Conservation (phyloP, 495 filamentous ascomycete species). For the Penicillium bialowiezense region DNA sequence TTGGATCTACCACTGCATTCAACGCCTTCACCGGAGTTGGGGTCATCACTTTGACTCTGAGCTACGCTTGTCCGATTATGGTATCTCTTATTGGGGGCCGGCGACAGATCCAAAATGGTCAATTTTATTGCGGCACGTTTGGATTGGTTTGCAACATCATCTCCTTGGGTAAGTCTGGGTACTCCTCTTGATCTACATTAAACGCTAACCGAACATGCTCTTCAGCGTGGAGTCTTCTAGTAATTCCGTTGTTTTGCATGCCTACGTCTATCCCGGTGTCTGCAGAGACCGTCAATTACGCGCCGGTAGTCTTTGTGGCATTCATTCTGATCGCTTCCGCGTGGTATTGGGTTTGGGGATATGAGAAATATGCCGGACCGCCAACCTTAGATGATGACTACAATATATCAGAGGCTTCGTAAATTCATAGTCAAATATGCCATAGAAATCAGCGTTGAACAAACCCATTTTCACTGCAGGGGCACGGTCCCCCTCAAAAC, state of each 20-base stretch:
- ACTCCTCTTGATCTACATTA: not conserved
- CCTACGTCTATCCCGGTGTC: constrained; percentile 37
- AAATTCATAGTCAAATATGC: not conserved
- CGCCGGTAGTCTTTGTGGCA: constrained; percentile 53
- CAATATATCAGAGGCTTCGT: not conserved
- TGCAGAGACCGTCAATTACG: constrained; percentile 48
- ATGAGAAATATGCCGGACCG: constrained; percentile 21
- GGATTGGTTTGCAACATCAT: constrained; percentile 54
- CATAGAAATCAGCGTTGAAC: not conserved
- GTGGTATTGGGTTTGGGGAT: constrained; percentile 63
- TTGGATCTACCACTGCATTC: constrained; percentile 53
- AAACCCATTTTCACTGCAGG: no score
- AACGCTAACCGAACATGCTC: constrained; percentile 1
- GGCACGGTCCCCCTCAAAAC: constrained; percentile 6
- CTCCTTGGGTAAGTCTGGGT: constrained; percentile 45
- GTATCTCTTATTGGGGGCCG: constrained; percentile 47
- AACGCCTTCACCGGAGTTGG: constrained; percentile 60
- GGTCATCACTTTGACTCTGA: constrained; percentile 53
- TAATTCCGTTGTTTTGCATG: constrained; percentile 49
- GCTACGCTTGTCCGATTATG: constrained; percentile 52
- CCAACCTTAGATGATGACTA: constrained; percentile 16
- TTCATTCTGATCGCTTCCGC: constrained; percentile 47
- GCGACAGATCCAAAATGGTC: constrained; percentile 44
- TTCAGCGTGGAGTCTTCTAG: constrained; percentile 55
- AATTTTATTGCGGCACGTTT: constrained; percentile 53